These are phyloP conservation scores for Zangia roseola DNA, from an alignment of 768 basidiomycete genomes.

Conservation along the genomic window DNA sequence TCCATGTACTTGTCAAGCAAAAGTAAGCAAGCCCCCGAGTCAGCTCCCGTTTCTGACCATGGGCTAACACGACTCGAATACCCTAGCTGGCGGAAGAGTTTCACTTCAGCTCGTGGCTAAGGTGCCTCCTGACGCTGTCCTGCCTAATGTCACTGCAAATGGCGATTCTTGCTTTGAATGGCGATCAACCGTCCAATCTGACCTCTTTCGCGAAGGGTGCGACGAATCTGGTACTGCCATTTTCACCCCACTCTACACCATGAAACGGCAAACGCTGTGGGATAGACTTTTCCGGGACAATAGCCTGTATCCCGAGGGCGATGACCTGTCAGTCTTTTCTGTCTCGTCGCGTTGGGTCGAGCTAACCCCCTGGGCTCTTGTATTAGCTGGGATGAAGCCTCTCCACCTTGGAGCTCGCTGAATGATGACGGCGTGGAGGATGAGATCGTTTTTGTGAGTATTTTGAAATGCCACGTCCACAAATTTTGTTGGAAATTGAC, in stretches of 20 bases:
- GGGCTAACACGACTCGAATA: too few relatives aligned
- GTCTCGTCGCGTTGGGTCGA: background rate
- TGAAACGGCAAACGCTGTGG: constrained; percentile 14
- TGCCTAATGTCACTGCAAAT: background rate
- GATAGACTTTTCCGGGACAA: constrained; percentile 18
- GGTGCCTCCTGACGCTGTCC: background rate
- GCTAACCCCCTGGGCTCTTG: too few relatives aligned
- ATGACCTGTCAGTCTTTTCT: constrained; percentile 17
- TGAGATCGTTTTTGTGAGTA: constrained; percentile 14
- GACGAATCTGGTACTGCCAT: constrained; percentile 12
- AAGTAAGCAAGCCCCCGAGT: too few relatives aligned
- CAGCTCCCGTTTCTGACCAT: too few relatives aligned
- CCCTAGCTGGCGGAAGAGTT: background rate
- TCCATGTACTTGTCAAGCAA: constrained; percentile 33
- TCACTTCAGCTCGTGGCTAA: constrained; percentile 21
- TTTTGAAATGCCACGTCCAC: background rate
- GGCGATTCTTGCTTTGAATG: constrained; percentile 8
- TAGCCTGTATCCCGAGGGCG: constrained; percentile 6
- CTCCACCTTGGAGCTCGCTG: constrained; percentile 27
- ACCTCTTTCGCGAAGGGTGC: constrained; percentile 21
- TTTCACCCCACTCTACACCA: constrained; percentile 21
- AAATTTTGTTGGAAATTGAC: too few relatives aligned
- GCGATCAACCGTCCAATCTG: constrained; percentile 13
- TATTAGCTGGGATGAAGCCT: constrained; percentile 18
- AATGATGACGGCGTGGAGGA: constrained; percentile 27